These are phyloP conservation scores for Mortierella sp. DNA, from an alignment of 371 early-diverging fungal species.

Conservation along the genomic window DNA sequence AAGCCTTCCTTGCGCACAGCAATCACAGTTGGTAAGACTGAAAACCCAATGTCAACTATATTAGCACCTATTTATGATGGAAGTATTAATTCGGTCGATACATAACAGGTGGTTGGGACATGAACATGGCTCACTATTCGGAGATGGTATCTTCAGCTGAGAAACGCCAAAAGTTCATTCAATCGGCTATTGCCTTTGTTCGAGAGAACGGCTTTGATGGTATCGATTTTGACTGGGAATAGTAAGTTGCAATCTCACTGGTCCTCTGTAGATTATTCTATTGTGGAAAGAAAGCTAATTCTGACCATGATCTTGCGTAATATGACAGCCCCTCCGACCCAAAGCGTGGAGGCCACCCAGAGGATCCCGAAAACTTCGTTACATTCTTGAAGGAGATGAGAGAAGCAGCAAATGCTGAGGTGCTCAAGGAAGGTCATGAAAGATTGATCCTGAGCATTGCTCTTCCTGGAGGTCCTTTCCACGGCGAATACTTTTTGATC, in stretches of 20 bases:
- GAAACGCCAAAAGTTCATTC: conserved; percentile 50
- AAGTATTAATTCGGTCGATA: not conserved
- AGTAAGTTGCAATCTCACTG: conserved; percentile 27
- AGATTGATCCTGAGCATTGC: conserved; percentile 41
- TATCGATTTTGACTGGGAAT: conserved; percentile 55
- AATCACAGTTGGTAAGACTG: conserved; percentile 32
- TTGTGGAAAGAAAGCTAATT: not conserved
- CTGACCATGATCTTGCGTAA: not conserved
- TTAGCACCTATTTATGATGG: too few relatives aligned
- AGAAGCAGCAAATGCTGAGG: conserved; percentile 43
- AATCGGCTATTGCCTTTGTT: conserved; percentile 33
- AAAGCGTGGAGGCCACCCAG: conserved; percentile 27
- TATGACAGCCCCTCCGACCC: conserved; percentile 31
- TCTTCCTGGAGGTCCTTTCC: conserved; percentile 52
- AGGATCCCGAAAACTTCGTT: conserved; percentile 49
- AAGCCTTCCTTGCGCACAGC: conserved; percentile 34
- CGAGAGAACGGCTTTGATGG: conserved; percentile 44
- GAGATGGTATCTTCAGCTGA: conserved; percentile 49
- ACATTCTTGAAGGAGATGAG: conserved; percentile 49
- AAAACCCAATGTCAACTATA: not conserved
- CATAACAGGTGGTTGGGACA: conserved; percentile 47
- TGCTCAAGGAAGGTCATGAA: conserved; percentile 26
- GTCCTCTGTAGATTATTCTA: too few relatives aligned
- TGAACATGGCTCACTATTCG: conserved; percentile 55
- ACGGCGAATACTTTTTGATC: conserved; percentile 40